Percentiles rank a stretch among this genome's conserved stretches.
Evolutionary conservation across 2,329 filamentous ascomycete genomes (phyloP).

Genomic region (Xylaria sp.): DNA sequence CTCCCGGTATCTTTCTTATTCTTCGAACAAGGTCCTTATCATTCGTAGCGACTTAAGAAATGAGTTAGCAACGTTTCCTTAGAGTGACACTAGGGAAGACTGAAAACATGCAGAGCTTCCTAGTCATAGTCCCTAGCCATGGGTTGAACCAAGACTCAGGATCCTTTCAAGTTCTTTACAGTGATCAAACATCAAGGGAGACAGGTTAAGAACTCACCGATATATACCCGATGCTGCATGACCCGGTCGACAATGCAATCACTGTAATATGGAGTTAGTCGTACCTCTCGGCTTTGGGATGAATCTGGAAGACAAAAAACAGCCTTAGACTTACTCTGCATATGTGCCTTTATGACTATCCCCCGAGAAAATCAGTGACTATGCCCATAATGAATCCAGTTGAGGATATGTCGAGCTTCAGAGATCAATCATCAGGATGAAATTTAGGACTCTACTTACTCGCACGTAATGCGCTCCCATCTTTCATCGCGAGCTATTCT

Average conservation of each 20-base stretch:
- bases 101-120: background rate
- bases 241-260: constrained; percentile 45
- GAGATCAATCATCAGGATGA: background rate
- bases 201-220: constrained; percentile 28
- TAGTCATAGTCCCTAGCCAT: background rate
- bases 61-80: constrained; percentile 9
- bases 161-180: constrained; percentile 9
- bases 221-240: constrained; percentile 43
- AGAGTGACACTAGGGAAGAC: background rate
- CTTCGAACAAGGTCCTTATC: constrained; percentile 82
- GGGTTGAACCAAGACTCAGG: background rate
- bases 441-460: constrained; percentile 74
- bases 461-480: constrained; percentile 86
- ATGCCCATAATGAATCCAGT: background rate
- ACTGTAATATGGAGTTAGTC: constrained; percentile 23
- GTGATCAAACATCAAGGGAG: too few species aligned
- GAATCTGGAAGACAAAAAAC: background rate
- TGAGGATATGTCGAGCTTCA: background rate
- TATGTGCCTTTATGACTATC: constrained; percentile 40
- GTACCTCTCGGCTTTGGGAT: background rate
- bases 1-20: constrained; percentile 79
- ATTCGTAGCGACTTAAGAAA: constrained; percentile 68
- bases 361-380: constrained; percentile 12
- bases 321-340: constrained; percentile 35
- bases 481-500: constrained; percentile 86